phyloP scores from a whole-genome alignment of 306 rosid species.

The Argentina anserina region DNA sequence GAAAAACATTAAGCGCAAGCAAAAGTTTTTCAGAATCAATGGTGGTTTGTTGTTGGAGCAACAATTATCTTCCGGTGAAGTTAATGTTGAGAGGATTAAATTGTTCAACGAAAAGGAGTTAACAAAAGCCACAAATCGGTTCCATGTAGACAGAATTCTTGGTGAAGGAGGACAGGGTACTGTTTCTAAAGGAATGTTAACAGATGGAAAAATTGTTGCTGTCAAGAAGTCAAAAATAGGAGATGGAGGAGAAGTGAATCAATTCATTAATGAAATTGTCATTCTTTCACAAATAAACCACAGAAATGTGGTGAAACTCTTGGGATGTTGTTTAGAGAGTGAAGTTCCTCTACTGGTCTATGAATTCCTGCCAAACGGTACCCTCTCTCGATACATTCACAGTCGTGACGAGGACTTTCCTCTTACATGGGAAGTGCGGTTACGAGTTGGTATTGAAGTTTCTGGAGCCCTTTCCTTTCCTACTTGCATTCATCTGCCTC shows the following conservation, averaged over 20 bases:
- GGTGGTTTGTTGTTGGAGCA: conserved; percentile 1
- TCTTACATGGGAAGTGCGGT: neutral
- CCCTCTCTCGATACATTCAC: neutral
- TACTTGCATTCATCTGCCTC: conserved; percentile 5
- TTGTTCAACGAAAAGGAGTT: neutral
- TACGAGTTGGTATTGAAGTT: neutral
- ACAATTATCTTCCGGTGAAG: neutral
- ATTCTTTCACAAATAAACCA: neutral
- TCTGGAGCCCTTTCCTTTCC: neutral
- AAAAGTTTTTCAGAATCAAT: neutral
- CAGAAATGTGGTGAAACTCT: neutral
- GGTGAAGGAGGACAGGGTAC: conserved; percentile 2
- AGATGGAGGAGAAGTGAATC: neutral
- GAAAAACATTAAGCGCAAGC: neutral
- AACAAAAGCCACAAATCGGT: conserved; percentile 3
- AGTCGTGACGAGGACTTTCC: neutral
- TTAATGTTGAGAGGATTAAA: neutral
- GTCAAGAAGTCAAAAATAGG: conserved; percentile 11
- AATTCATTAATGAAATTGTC: neutral
- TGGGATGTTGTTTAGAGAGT: neutral
- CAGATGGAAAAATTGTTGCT: conserved; percentile 18
- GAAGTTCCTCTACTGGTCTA: neutral
- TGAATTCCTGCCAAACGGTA: neutral
- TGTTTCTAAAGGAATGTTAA: neutral
- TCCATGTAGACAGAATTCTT: conserved; percentile 4